Evolutionary conservation across 2,329 filamentous ascomycete species (phyloP), one percentile per base, ranked within the genome.

Genomic region (Clonostachys byssicola): DNA sequence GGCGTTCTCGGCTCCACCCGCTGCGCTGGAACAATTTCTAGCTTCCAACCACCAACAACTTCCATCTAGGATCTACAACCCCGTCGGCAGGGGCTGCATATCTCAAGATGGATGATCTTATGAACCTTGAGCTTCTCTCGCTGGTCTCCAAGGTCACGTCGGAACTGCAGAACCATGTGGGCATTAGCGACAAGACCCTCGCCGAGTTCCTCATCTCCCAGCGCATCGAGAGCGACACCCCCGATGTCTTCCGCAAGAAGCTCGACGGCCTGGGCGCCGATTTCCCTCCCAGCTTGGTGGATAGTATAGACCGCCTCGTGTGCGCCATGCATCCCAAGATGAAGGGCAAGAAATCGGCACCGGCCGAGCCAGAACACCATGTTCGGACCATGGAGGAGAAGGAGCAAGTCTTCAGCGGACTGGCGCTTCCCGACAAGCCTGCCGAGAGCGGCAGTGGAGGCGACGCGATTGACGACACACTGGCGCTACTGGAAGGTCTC

Each of bases 201-300:
- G 92, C 94, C 56, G 94, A 99, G 68, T 99, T 96, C 63, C 83
- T 99, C 59, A 96, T 99, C 61, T 88, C 88, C 51, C 88, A 96
- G 63, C 89, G 95, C 58, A 70, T 86, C 63, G 81, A 92, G 77
- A 88, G 84, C 71, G 77, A 75, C 45, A 79, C 78, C 30, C 74
- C 89, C 48, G 67, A 77, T 45, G 84, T 88, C 30, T 99, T 97
- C 72, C 88, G 88, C 70, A 73, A 75, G 54, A 83, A 83, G 61
- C 77, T 97, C 54, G 81, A 85, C 55, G 81, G 77, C 33, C 84
- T 95, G 67, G 89, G 88, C 47, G 89, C 86, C 52, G 91, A 80
- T 23, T 95, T 96, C 54, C 90, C 92, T 0, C 78, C 83, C 47
- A 96, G 89, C 70, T 72, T 99, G 57, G 79, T 96, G 47, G 89